Evolutionary conservation across 108 stramenopile genomes (phyloP), one percentile per base, ranked within the genome.

Genomic region (Cyclotella choctawhatcheeana): DNA sequence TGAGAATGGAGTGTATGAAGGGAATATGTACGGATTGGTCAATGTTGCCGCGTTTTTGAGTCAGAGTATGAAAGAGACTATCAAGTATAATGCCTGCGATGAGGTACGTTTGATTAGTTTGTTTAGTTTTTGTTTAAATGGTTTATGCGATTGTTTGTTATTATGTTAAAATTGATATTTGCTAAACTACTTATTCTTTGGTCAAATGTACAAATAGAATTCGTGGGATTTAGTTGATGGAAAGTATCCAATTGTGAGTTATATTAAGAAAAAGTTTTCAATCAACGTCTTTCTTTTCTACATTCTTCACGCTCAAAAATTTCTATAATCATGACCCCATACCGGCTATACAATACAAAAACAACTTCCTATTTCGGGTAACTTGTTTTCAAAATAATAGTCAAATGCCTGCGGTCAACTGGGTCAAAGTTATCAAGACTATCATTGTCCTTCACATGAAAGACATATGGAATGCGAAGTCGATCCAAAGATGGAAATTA

Each of bases 21-120:
- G 76, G 2, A 45, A 67, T 35, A n/a, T 30, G 22, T 69, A 74
- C 48, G 82, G 82, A 32, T 58, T 85, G 12, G 78, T 75, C 4
- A 84, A 81, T 54, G 54, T 84, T 50, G 83, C 83, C 12, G 79
- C 76, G 44, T 84, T 84, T 30, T 37, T 84, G n/a, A 79, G 79
- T 6, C 82, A 86, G 48, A 69, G 76, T 24, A 81, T 86, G 85
- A 74, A 86, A 31, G 82, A 84, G 35, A 83, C 82, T 13, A 86
- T 86, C 31, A 55, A 77, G 66, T 83, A 86, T 40, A 79, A 86
- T 43, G 85, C 79, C 13, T 86, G 85, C 32, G 80, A 81, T 35
- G 85, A 86, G 55, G 60, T 61, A 20, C 3, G 35, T 3, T 61
- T 43, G 7, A 4, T 30, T 34, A 14, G 63, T 27, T 1, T 10